Evolutionary conservation across 2,329 filamentous ascomycete species (phyloP).

Genomic region (Xylariales sp.): DNA sequence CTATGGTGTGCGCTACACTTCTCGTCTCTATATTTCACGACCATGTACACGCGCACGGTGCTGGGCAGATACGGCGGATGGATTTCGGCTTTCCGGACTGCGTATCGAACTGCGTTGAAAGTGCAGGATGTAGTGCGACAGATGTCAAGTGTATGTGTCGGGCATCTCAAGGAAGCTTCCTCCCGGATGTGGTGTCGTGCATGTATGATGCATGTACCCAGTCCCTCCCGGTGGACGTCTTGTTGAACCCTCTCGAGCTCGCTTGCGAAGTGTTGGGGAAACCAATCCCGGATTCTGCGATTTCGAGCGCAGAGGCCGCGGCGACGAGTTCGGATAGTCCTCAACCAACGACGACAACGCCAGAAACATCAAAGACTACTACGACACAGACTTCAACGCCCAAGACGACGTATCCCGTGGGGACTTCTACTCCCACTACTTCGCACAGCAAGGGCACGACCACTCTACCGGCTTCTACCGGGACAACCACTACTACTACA

Average conservation of each 20-base stretch:
- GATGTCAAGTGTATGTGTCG: constrained; percentile 34
- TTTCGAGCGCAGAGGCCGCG: constrained; percentile 26
- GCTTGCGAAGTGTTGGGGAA: constrained; percentile 25
- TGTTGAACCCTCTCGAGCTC: constrained; percentile 29
- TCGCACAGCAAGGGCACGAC: background rate
- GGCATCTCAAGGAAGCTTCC: constrained; percentile 26
- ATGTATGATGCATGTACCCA: constrained; percentile 32
- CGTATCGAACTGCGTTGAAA: constrained; percentile 30
- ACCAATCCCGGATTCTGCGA: constrained; percentile 26
- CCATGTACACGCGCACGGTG: background rate
- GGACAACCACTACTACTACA: background rate
- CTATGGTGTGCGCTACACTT: background rate
- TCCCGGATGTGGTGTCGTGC: constrained; percentile 33
- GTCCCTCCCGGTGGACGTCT: constrained; percentile 25
- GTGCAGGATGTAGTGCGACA: constrained; percentile 26
- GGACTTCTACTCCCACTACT: background rate
- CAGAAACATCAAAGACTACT: constrained; percentile 3
- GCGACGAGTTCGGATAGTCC: constrained; percentile 16
- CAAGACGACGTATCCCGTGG: background rate
- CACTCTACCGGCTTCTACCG: no score
- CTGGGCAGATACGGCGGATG: background rate
- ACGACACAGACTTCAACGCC: background rate
- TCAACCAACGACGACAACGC: constrained; percentile 15
- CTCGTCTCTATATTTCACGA: background rate
- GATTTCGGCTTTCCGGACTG: constrained; percentile 21